Conservation (phyloP, 2,329 filamentous ascomycete species). For the Diaporthe eres region DNA sequence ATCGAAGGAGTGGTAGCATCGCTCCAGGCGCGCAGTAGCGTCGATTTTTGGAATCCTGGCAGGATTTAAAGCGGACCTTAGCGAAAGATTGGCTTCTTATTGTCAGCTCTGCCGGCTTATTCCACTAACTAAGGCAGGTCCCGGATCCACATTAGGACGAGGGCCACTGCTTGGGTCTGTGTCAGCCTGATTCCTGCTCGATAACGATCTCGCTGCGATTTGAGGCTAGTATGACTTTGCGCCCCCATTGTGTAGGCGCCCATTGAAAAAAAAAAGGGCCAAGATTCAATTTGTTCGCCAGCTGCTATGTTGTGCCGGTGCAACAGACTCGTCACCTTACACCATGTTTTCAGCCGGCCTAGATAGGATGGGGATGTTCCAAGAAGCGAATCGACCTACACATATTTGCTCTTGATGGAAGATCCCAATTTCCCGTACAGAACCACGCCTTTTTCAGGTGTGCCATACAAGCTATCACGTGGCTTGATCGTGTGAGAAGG, state of each 20-base stretch:
- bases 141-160: not conserved
- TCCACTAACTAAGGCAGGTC: not conserved
- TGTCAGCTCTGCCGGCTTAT: not conserved
- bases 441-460: not conserved
- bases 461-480: not conserved
- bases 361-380: too few species aligned
- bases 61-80: not conserved
- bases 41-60: not conserved
- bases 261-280: too few species aligned
- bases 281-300: fast-evolving
- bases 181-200: too few species aligned
- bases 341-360: too few species aligned
- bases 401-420: too few species aligned
- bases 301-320: not conserved
- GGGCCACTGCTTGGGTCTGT: too few species aligned
- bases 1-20: not conserved
- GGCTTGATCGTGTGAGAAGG: not conserved
- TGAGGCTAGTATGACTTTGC: not conserved
- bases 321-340: not conserved
- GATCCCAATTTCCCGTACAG: too few species aligned
- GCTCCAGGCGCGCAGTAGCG: not conserved
- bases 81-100: constrained; percentile 1
- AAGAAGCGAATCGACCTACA: too few species aligned
- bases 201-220: too few species aligned
- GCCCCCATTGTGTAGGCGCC: not conserved